A percentile compares a stretch with the other conserved stretches of the same genome.
These are phyloP conservation scores for Seiridium cupressi DNA, from an alignment of 2,329 filamentous ascomycete genomes.

Conservation along the genomic window DNA sequence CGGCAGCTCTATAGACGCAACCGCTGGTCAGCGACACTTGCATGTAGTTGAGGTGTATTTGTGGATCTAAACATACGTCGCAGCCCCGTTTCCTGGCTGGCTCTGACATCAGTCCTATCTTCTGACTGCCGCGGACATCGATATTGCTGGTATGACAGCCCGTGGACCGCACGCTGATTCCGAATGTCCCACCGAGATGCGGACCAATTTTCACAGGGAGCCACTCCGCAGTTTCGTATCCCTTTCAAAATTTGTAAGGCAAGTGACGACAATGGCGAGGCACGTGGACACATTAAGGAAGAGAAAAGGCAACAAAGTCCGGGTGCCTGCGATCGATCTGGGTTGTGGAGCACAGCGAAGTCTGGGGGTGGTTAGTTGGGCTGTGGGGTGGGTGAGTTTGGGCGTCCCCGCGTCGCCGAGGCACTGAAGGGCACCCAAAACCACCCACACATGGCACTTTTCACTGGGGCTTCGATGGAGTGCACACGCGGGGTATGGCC, in stretches of 20 bases:
- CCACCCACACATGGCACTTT: too few relatives aligned
- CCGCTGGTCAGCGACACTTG: neutral
- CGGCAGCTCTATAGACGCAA: neutral
- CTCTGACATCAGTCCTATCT: neutral
- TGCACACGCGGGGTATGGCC: too few relatives aligned
- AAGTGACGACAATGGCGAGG: neutral
- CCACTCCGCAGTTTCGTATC: neutral
- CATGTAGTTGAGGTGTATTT: neutral
- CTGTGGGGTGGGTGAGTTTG: too few relatives aligned
- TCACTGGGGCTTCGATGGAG: too few relatives aligned
- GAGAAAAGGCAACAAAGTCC: neutral
- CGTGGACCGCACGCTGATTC: too few relatives aligned
- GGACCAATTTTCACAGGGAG: neutral
- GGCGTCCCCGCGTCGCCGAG: too few relatives aligned
- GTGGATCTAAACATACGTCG: neutral
- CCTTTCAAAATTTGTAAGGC: neutral
- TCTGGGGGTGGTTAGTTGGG: too few relatives aligned
- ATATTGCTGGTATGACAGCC: neutral
- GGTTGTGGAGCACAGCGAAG: too few relatives aligned
- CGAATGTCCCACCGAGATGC: too few relatives aligned
- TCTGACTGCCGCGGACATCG: neutral
- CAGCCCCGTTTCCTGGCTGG: neutral
- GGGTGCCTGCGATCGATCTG: too few relatives aligned
- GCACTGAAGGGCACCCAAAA: too few relatives aligned
- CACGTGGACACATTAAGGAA: neutral